phyloP scores from a whole-genome alignment of 306 rosid genomes.

The Glycine latifolia region DNA sequence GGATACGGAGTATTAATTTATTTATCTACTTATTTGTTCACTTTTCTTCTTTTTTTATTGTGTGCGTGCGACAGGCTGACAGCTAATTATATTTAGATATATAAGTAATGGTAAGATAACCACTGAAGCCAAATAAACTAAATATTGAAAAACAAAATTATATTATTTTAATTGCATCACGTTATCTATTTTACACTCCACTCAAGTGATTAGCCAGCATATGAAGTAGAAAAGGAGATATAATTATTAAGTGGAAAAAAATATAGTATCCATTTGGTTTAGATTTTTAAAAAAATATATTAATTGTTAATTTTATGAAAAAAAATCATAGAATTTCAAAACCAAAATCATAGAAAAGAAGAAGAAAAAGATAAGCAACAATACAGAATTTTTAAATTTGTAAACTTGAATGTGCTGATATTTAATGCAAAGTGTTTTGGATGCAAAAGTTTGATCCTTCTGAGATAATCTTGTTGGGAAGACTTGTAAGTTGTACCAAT shows the following conservation, averaged over 20 bases:
- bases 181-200: conserved; percentile 41
- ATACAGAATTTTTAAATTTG: not conserved
- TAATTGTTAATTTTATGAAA: not conserved
- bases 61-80: not conserved
- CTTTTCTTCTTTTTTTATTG: too few species aligned
- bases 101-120: not conserved
- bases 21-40: not conserved
- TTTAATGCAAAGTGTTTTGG: not conserved
- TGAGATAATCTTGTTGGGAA: too few species aligned
- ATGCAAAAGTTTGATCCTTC: too few species aligned
- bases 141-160: not conserved
- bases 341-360: not conserved
- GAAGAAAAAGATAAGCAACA: not conserved
- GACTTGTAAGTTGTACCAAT: too few species aligned
- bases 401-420: not conserved
- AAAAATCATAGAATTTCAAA: not conserved
- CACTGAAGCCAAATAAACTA: conserved; percentile 16
- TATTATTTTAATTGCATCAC: conserved; percentile 25
- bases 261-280: not conserved
- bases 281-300: not conserved
- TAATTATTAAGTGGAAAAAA: not conserved
- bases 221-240: not conserved
- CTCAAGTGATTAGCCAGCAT: not conserved
- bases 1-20: not conserved
- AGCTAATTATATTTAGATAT: conserved; percentile 1